Evolutionary conservation across 495 filamentous ascomycete genomes (phyloP), one percentile per base, ranked within the genome.

Genomic region (Aspergillus indologenus): DNA sequence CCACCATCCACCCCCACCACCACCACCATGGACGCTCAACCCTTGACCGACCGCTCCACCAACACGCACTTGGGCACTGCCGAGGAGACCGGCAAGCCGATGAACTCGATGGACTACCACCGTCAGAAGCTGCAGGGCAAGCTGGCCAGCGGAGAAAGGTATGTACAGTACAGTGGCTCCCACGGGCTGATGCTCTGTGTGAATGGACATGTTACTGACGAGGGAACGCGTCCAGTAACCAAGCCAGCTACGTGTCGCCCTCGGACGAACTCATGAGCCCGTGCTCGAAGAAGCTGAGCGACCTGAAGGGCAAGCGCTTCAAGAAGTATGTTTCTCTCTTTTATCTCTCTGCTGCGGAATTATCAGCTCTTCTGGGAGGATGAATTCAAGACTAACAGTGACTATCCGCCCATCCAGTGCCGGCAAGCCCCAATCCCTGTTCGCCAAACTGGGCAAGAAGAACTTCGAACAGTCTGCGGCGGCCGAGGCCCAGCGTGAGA

Each of bases 191-290:
- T 40, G 12, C 44, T 47, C 1, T 1, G 21, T 17, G 5, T 14
- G 24, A 3, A 29, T 4, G 52, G 42, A 24, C 43, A 23, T 18
- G 18, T 15, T 56, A n/a, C 46, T 50, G 42, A 53, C 34, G n/a
- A 53, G 1, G 2, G 8, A 31, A 40, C 54, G 21, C 7, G 15
- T 1, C 22, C 45, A 79, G 77, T 21, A 64, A 72, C 50, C 77
- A 85, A 55, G 82, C 85, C 65, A 75, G 82, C 58, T 97, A 95
- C 75, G 78, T 96, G 68, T 94, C 90, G n/a, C 92, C 92, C 0
- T 94, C 90, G 12, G 92, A 97, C 68, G 88, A 85, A 69, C 90
- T 97, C 74, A 88, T 95, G 88, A 91, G 88, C 60, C 92, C 92
- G 17, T 92, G 90, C 73, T 92, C 90, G n/a, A 87, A 89, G 75